Evolutionary conservation across 2,329 filamentous ascomycete species (phyloP), one percentile per base, ranked within the genome.

Genomic region (Neofusicoccum cordaticola): DNA sequence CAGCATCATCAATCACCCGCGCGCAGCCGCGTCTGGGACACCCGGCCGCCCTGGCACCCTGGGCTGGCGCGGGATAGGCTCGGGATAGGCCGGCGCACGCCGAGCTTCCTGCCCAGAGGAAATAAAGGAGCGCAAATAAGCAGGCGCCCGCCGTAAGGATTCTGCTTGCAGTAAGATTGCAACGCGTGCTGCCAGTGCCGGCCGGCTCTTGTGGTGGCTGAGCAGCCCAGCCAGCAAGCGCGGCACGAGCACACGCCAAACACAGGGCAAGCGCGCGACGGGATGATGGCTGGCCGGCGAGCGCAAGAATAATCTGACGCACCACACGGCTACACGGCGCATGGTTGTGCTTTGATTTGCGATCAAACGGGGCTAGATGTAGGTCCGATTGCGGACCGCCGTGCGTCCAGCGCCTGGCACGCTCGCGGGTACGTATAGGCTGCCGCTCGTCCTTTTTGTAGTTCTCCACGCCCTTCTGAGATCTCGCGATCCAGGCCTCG

Each of bases 51-150:
- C 6, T 12, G 39, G 39, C n/a, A 13, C 56, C 22, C 42, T 44
- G n/a, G 22, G 22, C 22, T 22, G 22, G 22, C 41, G 4, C 37
- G 41, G 56, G 56, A 60, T 47, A 47, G 27, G 56, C 56, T 45
- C 56, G 56, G 56, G 56, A 60, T 37, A 47, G 56, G 56, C 56
- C 56, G 56, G 56, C 56, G 56, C 56, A 45, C 31, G 56, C 56
- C 56, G 27, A 47, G 56, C 13, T 31, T 34, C 27, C 17, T 48
- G 39, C 12, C 22, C 41, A 39, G 8, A 34, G 37, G 39, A 11
- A 8, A 31, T 35, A 45, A 7, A 44, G 22, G 13, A n/a, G 22
- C 37, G 27, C 22, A 42, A 35, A 42, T 56, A 56, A 56, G 39
- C 27, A 35, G 41, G 42, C n/a, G 4, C 15, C 42, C 39, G 39